These are phyloP conservation scores for Yarrowia sp. DNA, from an alignment of 805 yeast species.

Conservation along the genomic window DNA sequence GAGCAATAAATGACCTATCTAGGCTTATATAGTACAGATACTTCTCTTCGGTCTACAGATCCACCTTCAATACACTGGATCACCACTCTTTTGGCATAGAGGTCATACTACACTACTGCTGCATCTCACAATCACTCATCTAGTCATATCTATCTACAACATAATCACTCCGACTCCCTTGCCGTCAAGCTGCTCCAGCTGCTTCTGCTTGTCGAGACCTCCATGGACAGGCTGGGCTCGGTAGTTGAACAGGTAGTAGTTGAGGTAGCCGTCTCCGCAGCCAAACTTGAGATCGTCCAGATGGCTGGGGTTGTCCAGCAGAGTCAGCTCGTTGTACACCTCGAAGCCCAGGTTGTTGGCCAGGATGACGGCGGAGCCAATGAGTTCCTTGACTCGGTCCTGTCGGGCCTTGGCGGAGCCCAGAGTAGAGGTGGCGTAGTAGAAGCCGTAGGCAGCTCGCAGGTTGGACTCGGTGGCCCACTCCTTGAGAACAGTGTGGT, in stretches of 20 bases:
- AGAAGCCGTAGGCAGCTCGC: slow-evolving; percentile 87
- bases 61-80: too few species aligned
- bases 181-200: slow-evolving; percentile 54
- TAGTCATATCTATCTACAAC: slow-evolving; percentile 54
- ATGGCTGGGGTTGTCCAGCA: slow-evolving; percentile 88
- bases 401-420: slow-evolving; percentile 51
- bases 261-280: slow-evolving; percentile 88
- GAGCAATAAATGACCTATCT: too few species aligned
- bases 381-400: slow-evolving; percentile 64
- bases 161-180: slow-evolving; percentile 92
- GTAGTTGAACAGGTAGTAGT: slow-evolving; percentile 92
- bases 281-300: slow-evolving; percentile 86
- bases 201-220: slow-evolving; percentile 64
- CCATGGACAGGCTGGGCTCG: slow-evolving; percentile 80
- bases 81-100: too few species aligned
- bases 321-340: slow-evolving; percentile 90
- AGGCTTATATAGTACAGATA: too few species aligned
- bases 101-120: too few species aligned
- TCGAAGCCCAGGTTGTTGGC: slow-evolving; percentile 76
- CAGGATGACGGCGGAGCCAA: slow-evolving; percentile 77
- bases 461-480: slow-evolving; percentile 68
- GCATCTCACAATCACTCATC: too few species aligned
- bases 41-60: too few species aligned
- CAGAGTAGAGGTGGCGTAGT: slow-evolving; percentile 81
- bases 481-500: slow-evolving; percentile 73